phyloP scores from a whole-genome alignment of 164 flowering plant genomes.

The Santalum album region DNA sequence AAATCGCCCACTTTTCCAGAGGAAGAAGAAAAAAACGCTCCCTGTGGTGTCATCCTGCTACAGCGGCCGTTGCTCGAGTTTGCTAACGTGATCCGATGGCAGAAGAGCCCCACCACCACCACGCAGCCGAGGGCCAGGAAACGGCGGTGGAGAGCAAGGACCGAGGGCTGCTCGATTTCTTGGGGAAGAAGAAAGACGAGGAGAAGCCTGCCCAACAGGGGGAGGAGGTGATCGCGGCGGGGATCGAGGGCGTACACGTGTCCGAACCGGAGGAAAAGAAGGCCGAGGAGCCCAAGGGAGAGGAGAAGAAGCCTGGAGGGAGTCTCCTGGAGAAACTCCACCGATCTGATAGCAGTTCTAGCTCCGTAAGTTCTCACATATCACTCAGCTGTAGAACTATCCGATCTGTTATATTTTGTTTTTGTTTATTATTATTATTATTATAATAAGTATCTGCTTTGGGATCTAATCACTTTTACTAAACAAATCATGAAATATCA shows the following conservation, averaged over 20 bases:
- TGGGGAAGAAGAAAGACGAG: constrained; percentile 43
- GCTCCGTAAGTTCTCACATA: constrained; percentile 55
- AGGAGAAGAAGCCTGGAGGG: constrained; percentile 34
- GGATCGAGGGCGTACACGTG: constrained; percentile 25
- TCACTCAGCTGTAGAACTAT: no score
- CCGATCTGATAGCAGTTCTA: constrained; percentile 54
- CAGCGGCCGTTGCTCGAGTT: not conserved
- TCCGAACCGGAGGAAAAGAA: constrained; percentile 15
- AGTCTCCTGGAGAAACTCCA: constrained; percentile 49
- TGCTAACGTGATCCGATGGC: not conserved
- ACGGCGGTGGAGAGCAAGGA: constrained; percentile 30
- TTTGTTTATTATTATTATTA: not conserved
- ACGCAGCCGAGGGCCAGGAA: constrained; percentile 1
- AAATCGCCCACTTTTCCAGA: not conserved
- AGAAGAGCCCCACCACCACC: constrained; percentile 4
- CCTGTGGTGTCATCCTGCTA: not conserved
- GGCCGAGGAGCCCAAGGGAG: constrained; percentile 10
- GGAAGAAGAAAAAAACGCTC: not conserved
- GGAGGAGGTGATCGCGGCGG: constrained; percentile 21
- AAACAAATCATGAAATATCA: no score
- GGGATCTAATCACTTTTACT: no score
- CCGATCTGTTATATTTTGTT: not conserved
- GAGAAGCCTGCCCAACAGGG: constrained; percentile 24
- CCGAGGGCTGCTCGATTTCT: constrained; percentile 68
- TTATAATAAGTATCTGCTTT: no score